A percentile compares a stretch with the other conserved stretches of the same genome.
Conservation (phyloP, 495 filamentous ascomycete genomes). For the Patellaria atrata region DNA sequence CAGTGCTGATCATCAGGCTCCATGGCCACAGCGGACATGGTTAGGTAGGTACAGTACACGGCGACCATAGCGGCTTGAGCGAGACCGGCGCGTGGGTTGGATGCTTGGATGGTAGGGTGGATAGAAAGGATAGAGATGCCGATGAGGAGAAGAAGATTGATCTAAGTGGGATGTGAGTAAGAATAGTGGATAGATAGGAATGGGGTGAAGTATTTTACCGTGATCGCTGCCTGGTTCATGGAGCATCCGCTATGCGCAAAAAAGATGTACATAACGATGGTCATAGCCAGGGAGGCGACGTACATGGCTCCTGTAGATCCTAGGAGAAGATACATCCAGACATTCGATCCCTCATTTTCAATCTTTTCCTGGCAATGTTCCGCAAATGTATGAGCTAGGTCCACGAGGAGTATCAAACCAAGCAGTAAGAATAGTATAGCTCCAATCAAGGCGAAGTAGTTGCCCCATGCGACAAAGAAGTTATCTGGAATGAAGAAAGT, state of each 20-base stretch:
- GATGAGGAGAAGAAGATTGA: slow-evolving; percentile 78
- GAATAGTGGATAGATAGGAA: slow-evolving; percentile 12
- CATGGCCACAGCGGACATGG: slow-evolving; percentile 97
- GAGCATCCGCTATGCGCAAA: slow-evolving; percentile 70
- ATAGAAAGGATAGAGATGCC: slow-evolving; percentile 72
- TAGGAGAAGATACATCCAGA: slow-evolving; percentile 77
- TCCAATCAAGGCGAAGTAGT: slow-evolving; percentile 76
- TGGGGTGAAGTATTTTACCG: slow-evolving; percentile 28
- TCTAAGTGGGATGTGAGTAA: too few species aligned
- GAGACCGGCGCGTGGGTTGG: slow-evolving; percentile 82
- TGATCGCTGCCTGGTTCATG: slow-evolving; percentile 82
- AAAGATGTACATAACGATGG: slow-evolving; percentile 93
- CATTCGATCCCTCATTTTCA: slow-evolving; percentile 67
- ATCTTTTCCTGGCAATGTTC: slow-evolving; percentile 91
- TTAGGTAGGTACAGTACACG: slow-evolving; percentile 95
- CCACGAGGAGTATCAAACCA: slow-evolving; percentile 82
- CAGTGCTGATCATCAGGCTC: slow-evolving; percentile 90
- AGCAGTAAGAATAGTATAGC: slow-evolving; percentile 91
- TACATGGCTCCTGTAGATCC: slow-evolving; percentile 94
- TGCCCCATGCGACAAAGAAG: slow-evolving; percentile 94
- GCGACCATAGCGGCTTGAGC: slow-evolving; percentile 97
- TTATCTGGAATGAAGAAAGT: slow-evolving; percentile 90
- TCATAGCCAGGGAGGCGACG: slow-evolving; percentile 76
- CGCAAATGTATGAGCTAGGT: slow-evolving; percentile 95
- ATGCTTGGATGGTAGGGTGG: slow-evolving; percentile 79